Evolutionary conservation across 192 early-diverging fungal genomes (phyloP), one percentile per base, ranked within the genome.

Genomic region (Podila epicladia): DNA sequence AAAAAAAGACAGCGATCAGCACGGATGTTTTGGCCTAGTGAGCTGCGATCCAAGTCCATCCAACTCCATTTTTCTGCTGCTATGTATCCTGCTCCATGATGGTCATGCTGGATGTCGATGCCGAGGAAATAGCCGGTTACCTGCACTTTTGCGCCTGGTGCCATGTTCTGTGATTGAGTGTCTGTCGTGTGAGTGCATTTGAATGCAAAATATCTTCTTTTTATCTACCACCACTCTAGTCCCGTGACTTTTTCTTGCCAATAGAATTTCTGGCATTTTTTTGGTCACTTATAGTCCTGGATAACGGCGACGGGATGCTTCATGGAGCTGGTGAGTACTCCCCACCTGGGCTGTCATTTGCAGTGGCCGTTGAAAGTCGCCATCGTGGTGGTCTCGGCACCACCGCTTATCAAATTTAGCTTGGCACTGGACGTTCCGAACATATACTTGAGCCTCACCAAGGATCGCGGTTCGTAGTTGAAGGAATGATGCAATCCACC

Each of bases 81-180:
- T 22, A 17, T 55, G 2, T 22, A 26, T 55, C 24, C n/a, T 55
- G 53, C n/a, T 24, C 8, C n/a, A 24, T 55, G 53, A 55, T 55
- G 11, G n/a, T 5, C 6, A 20, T 9, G 53, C 6, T 24, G 53
- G 11, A 26, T n/a, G 53, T 24, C 20, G 53, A 55, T 55, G 53
- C 20, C 6, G 35, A 24, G 13, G 24, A 24, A 24, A 3, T 41
- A 51, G 49, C 37, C 32, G 53, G 24, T 26, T 55, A 78, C 75
- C 75, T 78, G 75, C 64, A 78, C 75, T 78, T 78, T 78, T 67
- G 75, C 75, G 65, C 75, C 75, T 71, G 70, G 50, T 19, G 75
- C 75, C 75, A 78, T 78, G 33, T 13, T 64, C 45, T n/a, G 13
- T 45, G 35, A 33, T 45, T 62, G 20, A 15, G 13, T 9, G 33